These are phyloP conservation scores for Pelargonium myrrhifolium DNA, from an alignment of 441 rosid genomes.

Conservation along the genomic window DNA sequence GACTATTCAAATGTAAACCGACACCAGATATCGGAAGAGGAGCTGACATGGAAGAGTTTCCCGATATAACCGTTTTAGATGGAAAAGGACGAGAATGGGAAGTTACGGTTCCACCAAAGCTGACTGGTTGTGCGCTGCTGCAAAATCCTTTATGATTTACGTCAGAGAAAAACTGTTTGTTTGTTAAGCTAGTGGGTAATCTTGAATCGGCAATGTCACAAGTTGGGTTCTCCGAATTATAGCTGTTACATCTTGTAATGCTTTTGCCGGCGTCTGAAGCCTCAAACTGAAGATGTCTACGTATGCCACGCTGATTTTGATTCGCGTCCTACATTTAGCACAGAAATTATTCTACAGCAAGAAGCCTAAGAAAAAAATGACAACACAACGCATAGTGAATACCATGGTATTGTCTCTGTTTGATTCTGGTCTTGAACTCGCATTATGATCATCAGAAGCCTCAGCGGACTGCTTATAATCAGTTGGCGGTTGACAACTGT, in stretches of 20 bases:
- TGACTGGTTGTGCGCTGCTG: conserved; percentile 9
- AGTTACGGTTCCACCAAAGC: conserved; percentile 8
- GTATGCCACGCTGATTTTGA: conserved; percentile 24
- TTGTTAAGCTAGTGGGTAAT: conserved; percentile 5
- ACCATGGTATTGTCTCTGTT: conserved; percentile 3
- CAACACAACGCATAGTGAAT: neutral
- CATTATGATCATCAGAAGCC: neutral
- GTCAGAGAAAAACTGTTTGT: conserved; percentile 12
- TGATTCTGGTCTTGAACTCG: conserved; percentile 7
- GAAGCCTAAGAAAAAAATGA: neutral
- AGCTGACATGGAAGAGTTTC: conserved; percentile 6
- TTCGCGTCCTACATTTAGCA: conserved; percentile 17
- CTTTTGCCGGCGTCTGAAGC: conserved; percentile 5
- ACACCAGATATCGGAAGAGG: conserved; percentile 8
- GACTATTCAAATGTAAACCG: conserved; percentile 14
- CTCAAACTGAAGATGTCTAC: conserved; percentile 33
- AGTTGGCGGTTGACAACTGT: conserved; percentile 7
- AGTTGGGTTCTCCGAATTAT: conserved; percentile 11
- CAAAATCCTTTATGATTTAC: conserved; percentile 10
- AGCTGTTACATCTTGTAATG: conserved; percentile 4
- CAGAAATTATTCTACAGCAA: conserved; percentile 3
- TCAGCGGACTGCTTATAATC: conserved; percentile 10
- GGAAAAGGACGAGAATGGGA: conserved; percentile 9
- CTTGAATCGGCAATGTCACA: conserved; percentile 8
- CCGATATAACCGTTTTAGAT: conserved; percentile 8